phyloP scores from a whole-genome alignment of 1,284 basidiomycete species.

The Cryptococcus sp. region DNA sequence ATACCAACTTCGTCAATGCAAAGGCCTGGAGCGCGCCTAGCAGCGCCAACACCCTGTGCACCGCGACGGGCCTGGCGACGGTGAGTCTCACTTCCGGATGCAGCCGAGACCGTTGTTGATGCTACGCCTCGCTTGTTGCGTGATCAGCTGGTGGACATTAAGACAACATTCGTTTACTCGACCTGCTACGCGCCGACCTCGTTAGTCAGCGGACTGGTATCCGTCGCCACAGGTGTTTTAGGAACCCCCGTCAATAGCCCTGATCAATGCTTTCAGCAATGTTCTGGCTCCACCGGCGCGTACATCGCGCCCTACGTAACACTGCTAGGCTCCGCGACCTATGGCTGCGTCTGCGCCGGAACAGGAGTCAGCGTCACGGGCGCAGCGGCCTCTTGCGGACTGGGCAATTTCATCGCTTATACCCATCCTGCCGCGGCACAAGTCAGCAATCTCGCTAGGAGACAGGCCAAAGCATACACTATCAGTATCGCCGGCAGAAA shows the following conservation, averaged over 20 bases:
- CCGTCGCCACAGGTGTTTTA: neutral
- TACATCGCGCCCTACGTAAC: slow-evolving; percentile 13
- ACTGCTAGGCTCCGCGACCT: slow-evolving; percentile 2
- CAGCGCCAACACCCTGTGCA: neutral
- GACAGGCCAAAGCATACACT: neutral
- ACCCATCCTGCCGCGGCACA: slow-evolving; percentile 11
- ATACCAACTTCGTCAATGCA: neutral
- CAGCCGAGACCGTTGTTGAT: no score
- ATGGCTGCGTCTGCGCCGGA: slow-evolving; percentile 17
- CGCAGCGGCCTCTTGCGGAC: slow-evolving; percentile 4
- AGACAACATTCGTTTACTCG: slow-evolving; percentile 10
- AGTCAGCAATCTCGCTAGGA: slow-evolving; percentile 8
- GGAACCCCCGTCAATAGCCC: slow-evolving; percentile 12
- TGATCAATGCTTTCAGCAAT: slow-evolving; percentile 12
- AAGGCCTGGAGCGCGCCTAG: neutral
- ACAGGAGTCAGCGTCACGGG: neutral
- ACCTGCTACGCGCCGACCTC: slow-evolving; percentile 2
- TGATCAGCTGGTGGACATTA: slow-evolving; percentile 7
- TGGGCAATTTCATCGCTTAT: slow-evolving; percentile 10
- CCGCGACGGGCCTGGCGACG: slow-evolving; percentile 1
- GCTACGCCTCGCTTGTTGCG: neutral
- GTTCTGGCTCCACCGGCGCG: slow-evolving; percentile 2
- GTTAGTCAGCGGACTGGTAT: slow-evolving; percentile 3
- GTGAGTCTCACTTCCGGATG: slow-evolving; percentile 6
- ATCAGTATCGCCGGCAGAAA: no score